phyloP scores from a whole-genome alignment of 306 rosid genomes.

The Albizia julibrissin region DNA sequence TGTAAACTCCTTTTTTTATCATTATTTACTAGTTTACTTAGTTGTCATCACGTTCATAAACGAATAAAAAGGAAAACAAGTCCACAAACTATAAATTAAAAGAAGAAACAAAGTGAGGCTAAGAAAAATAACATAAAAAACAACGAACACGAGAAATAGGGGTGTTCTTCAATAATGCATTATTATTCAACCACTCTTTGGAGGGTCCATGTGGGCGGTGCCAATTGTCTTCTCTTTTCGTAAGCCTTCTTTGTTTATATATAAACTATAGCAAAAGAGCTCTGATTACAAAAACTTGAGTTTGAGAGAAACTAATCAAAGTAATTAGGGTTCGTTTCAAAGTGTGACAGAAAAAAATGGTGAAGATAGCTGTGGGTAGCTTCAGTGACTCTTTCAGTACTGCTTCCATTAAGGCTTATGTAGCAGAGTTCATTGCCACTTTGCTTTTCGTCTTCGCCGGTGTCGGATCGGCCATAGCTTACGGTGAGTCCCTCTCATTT shows the following conservation, averaged over 20 bases:
- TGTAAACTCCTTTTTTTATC: neutral
- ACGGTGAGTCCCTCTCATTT: conserved; percentile 37
- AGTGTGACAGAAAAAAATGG: conserved; percentile 58
- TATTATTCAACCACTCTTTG: conserved; percentile 40
- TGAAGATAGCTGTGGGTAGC: conserved; percentile 60
- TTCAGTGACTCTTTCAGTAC: conserved; percentile 60
- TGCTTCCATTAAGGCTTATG: conserved; percentile 64
- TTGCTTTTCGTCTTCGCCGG: conserved; percentile 85
- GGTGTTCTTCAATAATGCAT: conserved; percentile 25
- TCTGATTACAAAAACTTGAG: neutral
- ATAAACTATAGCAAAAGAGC: conserved; percentile 27
- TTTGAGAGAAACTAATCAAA: neutral
- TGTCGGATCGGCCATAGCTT: conserved; percentile 93
- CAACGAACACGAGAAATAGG: neutral
- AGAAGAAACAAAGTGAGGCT: neutral
- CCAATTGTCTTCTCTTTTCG: neutral
- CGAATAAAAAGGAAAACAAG: conserved; percentile 1
- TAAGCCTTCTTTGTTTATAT: neutral
- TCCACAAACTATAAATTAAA: neutral
- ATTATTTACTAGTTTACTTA: neutral
- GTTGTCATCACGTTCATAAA: conserved; percentile 32
- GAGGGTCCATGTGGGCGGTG: conserved; percentile 55
- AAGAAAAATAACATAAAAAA: neutral
- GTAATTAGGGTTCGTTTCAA: neutral
- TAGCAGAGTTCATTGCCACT: conserved; percentile 81